Evolutionary conservation across 1,284 basidiomycete genomes (phyloP).

Genomic region (Pisolithus thermaeus): DNA sequence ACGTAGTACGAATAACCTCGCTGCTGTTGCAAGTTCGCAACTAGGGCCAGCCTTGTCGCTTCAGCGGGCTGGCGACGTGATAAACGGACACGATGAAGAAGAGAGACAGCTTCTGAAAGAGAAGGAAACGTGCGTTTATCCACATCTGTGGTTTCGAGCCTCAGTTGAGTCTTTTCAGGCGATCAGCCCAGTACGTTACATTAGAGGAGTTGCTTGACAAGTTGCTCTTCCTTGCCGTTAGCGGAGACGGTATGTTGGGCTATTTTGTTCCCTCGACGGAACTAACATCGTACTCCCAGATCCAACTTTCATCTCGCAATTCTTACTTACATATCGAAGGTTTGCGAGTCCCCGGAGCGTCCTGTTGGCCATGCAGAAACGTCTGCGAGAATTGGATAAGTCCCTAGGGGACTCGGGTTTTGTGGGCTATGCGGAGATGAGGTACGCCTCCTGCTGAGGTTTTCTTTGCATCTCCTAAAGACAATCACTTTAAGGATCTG

Average conservation of each 20-base stretch:
- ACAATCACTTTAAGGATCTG: slow-evolving; percentile 51
- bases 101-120: slow-evolving; percentile 26
- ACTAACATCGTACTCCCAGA: slow-evolving; percentile 37
- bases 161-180: slow-evolving; percentile 32
- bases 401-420: slow-evolving; percentile 75
- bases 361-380: slow-evolving; percentile 78
- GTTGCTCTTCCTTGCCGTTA: slow-evolving; percentile 66
- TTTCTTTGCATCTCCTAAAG: slow-evolving; percentile 3
- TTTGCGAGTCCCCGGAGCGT: slow-evolving; percentile 71
- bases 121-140: slow-evolving; percentile 40
- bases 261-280: slow-evolving; percentile 5
- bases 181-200: slow-evolving; percentile 64
- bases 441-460: slow-evolving; percentile 34
- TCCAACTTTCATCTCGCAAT: slow-evolving; percentile 67
- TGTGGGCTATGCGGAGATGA: slow-evolving; percentile 78
- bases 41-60: slow-evolving; percentile 14
- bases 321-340: slow-evolving; percentile 73
- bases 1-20: slow-evolving; percentile 25
- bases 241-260: slow-evolving; percentile 61
- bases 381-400: slow-evolving; percentile 69
- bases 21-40: slow-evolving; percentile 16
- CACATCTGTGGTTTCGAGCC: slow-evolving; percentile 2
- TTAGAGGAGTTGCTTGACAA: slow-evolving; percentile 74
- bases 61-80: slow-evolving; percentile 8
- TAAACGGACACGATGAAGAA: slow-evolving; percentile 20